These are phyloP conservation scores for Rhynchosporium graminicola DNA, from an alignment of 2,329 filamentous ascomycete species.

Conservation along the genomic window DNA sequence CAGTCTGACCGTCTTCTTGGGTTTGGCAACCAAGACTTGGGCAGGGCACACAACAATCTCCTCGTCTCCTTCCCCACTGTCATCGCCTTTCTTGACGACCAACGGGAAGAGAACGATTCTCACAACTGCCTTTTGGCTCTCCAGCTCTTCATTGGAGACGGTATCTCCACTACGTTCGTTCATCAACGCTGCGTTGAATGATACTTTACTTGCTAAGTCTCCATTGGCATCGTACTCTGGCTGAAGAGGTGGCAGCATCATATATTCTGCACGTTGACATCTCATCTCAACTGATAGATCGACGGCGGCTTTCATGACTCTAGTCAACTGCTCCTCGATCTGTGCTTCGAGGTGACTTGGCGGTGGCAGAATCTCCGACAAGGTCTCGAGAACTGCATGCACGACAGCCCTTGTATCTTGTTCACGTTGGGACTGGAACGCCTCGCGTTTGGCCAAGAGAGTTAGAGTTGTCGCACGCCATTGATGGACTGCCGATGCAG, in stretches of 20 bases:
- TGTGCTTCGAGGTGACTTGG: slow-evolving; percentile 78
- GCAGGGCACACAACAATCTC: slow-evolving; percentile 95
- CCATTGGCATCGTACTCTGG: slow-evolving; percentile 94
- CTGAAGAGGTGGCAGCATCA: slow-evolving; percentile 94
- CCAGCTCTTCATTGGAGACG: slow-evolving; percentile 74
- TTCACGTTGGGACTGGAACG: slow-evolving; percentile 80
- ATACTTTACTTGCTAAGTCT: slow-evolving; percentile 82
- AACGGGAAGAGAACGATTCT: slow-evolving; percentile 93
- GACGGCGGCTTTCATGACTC: slow-evolving; percentile 86
- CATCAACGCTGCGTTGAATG: slow-evolving; percentile 93
- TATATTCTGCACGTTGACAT: slow-evolving; percentile 93
- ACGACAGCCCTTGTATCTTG: slow-evolving; percentile 96
- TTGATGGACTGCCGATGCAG: slow-evolving; percentile 84
- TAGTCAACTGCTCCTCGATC: slow-evolving; percentile 80
- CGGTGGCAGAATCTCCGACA: slow-evolving; percentile 83
- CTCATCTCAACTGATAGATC: slow-evolving; percentile 96
- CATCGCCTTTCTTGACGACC: slow-evolving; percentile 93
- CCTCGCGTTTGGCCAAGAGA: slow-evolving; percentile 74
- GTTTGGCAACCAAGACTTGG: slow-evolving; percentile 76
- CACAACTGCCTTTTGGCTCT: slow-evolving; percentile 74
- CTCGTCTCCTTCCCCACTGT: slow-evolving; percentile 82
- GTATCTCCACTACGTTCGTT: slow-evolving; percentile 78
- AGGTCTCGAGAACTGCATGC: slow-evolving; percentile 81
- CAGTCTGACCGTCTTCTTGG: slow-evolving; percentile 37
- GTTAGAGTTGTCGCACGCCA: slow-evolving; percentile 97